Evolutionary conservation across 2,329 filamentous ascomycete genomes (phyloP), one percentile per base, ranked within the genome.

Genomic region (Pochonia chlamydosporia): DNA sequence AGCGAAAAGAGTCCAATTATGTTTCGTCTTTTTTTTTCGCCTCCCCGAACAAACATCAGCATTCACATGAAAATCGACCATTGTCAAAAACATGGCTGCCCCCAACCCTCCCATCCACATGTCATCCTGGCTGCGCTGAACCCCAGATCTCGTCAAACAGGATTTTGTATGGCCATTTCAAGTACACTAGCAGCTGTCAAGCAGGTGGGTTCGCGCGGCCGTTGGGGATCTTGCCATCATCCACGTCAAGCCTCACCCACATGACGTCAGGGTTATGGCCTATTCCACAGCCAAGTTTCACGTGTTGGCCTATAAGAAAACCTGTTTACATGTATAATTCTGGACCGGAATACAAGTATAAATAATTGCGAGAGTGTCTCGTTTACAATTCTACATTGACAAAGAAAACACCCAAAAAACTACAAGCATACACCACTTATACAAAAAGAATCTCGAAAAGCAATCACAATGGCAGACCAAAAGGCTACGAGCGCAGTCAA

Each of bases 391-490:
- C 35, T 16, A 10, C 20, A 5, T 24, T 18, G 18, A 36, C 7
- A 20, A 6, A 8, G n/a, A 36, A 9, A 8, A 2, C n/a, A 7
- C 21, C 7, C 23, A 30, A 21, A 41, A 28, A 31, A n/a, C n/a
- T n/a, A n/a, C n/a, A 47, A 37, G 33, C 11, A 25, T 41, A 5
- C 6, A 41, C 16, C 16, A 11, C n/a, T 14, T 20, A 28, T 11
- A 42, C 14, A n/a, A 8, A 28, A 28, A 40, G 4, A 21, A 40
- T 10, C 36, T 46, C 48, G 16, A 30, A 43, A 47, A 51, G 46
- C 31, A 43, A 50, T 10, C 45, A 50, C 20, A 33, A 50, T 50
- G 49, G 23, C 46, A 5, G 40, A 41, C 33, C 44, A 48, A 43
- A 35, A 50, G 21, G 26, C 35, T 10, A 28, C 33, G 16, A 47